Percentiles rank a stretch among this genome's conserved stretches.
phyloP scores from a whole-genome alignment of 2,329 filamentous ascomycete genomes.

The Aspergillus persii region DNA sequence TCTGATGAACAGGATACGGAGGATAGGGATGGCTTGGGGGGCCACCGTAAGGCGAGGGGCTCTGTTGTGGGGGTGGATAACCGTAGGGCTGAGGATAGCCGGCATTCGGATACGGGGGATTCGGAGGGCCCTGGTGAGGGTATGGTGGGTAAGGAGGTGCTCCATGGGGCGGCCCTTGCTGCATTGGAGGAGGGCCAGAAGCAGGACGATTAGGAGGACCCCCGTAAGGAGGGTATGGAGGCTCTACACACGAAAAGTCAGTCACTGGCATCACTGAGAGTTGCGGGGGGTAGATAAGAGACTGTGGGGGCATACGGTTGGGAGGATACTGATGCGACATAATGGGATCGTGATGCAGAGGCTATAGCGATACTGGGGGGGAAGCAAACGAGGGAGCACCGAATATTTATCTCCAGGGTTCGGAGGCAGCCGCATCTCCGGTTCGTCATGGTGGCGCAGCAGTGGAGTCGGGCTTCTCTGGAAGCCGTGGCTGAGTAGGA shows the following conservation, averaged over 20 bases:
- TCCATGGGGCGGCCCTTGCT: background rate
- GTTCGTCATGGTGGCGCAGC: background rate
- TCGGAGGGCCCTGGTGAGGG: background rate
- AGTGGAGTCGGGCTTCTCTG: background rate
- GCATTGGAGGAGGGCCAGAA: conserved; percentile 9
- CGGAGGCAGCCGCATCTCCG: background rate
- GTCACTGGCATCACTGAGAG: background rate
- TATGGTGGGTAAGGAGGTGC: background rate
- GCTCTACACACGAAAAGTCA: conserved; percentile 10
- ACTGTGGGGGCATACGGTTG: background rate
- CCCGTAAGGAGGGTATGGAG: conserved; percentile 28
- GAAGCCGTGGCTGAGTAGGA: background rate
- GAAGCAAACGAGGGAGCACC: background rate
- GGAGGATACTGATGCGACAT: background rate
- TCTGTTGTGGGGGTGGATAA: conserved; percentile 15
- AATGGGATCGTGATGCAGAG: background rate
- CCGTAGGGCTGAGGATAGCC: background rate
- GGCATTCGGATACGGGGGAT: background rate
- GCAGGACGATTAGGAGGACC: conserved; percentile 16
- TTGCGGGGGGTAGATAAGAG: background rate
- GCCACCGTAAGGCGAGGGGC: conserved; percentile 21
- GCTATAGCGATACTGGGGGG: no score
- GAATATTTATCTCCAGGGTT: background rate
- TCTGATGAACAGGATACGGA: conserved; percentile 15
- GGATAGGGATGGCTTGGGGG: conserved; percentile 16